Conservation (phyloP, 2,329 filamentous ascomycete species). For the Aspergillus pseudoglaucus region DNA sequence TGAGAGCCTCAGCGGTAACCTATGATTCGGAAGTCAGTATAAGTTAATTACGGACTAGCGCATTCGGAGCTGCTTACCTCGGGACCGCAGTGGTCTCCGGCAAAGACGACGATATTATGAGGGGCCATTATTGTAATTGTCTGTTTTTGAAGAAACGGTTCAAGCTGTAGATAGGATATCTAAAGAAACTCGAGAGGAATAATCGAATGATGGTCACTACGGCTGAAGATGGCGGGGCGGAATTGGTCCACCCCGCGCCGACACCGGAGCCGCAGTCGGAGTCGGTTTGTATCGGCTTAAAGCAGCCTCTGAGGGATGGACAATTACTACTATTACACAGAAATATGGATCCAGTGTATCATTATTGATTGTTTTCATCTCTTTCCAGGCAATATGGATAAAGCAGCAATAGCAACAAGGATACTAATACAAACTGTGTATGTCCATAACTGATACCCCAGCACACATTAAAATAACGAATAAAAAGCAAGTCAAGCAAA, state of each 20-base stretch:
- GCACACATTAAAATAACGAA: slow-evolving; percentile 12
- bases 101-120: slow-evolving; percentile 75
- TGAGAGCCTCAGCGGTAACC: slow-evolving; percentile 79
- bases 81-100: slow-evolving; percentile 76
- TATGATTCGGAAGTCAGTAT: slow-evolving; percentile 25
- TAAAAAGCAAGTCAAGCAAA: slow-evolving; percentile 1
- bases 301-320: neutral
- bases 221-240: slow-evolving; percentile 12
- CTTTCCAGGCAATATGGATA: neutral
- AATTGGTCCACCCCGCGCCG: slow-evolving; percentile 18
- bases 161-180: slow-evolving; percentile 13
- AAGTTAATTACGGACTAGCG: slow-evolving; percentile 1
- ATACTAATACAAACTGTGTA: neutral
- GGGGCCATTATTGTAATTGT: slow-evolving; percentile 50
- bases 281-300: neutral
- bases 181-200: slow-evolving; percentile 3
- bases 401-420: neutral
- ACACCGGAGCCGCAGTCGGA: slow-evolving; percentile 17
- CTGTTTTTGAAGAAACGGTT: neutral
- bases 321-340: neutral
- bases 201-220: slow-evolving; percentile 12
- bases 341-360: neutral
- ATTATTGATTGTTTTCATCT: neutral
- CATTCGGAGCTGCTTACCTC: slow-evolving; percentile 54
- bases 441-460: slow-evolving; percentile 4